Evolutionary conservation across 2,329 filamentous ascomycete species (phyloP).

Genomic region (Drechslerella coelobrocha): DNA sequence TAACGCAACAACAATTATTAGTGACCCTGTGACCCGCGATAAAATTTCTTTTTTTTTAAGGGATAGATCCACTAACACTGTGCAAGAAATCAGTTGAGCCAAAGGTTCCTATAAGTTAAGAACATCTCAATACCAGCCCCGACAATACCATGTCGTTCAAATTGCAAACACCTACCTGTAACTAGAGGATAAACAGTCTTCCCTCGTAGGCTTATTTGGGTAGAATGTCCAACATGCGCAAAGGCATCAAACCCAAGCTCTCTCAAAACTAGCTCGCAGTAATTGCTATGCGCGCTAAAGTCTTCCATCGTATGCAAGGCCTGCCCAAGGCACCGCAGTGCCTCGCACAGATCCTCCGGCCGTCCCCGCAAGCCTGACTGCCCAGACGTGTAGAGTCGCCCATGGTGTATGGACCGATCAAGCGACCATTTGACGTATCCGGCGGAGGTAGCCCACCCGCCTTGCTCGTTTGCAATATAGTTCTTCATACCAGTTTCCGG

Average conservation of each 20-base stretch:
- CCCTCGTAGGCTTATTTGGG: conserved; percentile 71
- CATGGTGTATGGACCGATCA: conserved; percentile 76
- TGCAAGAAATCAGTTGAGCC: conserved; percentile 85
- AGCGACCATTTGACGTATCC: conserved; percentile 82
- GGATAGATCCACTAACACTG: conserved; percentile 61
- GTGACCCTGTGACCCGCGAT: conserved; percentile 57
- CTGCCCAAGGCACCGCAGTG: conserved; percentile 76
- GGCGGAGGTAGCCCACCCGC: conserved; percentile 86
- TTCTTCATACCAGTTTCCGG: conserved; percentile 93
- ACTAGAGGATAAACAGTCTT: conserved; percentile 74
- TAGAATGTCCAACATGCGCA: conserved; percentile 72
- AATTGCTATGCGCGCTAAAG: conserved; percentile 81
- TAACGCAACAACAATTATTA: not conserved
- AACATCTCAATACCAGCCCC: conserved; percentile 57
- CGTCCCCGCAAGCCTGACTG: conserved; percentile 65
- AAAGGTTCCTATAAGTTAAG: conserved; percentile 64
- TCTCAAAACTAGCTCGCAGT: conserved; percentile 76
- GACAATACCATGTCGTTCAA: conserved; percentile 69
- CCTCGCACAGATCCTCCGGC: conserved; percentile 80
- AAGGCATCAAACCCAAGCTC: conserved; percentile 76
- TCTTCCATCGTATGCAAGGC: conserved; percentile 81
- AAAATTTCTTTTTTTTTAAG: conserved; percentile 56
- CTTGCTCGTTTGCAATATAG: conserved; percentile 91
- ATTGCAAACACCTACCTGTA: conserved; percentile 62
- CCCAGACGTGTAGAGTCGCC: conserved; percentile 75